phyloP scores from a whole-genome alignment of 495 filamentous ascomycete species.

The Parmelia sp. region DNA sequence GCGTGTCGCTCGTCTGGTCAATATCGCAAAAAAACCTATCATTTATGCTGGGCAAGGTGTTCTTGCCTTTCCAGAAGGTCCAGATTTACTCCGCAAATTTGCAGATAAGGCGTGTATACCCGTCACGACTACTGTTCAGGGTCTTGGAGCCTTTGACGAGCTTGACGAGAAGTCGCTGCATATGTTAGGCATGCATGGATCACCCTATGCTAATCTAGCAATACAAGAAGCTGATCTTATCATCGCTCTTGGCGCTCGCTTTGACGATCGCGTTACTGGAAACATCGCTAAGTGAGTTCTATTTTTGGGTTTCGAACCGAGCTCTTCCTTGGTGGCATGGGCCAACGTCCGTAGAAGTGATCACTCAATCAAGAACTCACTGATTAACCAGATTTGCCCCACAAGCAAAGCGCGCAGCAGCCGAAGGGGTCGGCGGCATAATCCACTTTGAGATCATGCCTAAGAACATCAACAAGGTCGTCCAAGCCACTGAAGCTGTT shows the following conservation, averaged over 20 bases:
- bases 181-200: slow-evolving; percentile 62
- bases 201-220: slow-evolving; percentile 57
- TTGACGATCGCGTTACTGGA: slow-evolving; percentile 57
- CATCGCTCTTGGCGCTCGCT: slow-evolving; percentile 55
- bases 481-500: slow-evolving; percentile 48
- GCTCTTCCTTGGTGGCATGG: no score
- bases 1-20: slow-evolving; percentile 52
- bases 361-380: no score
- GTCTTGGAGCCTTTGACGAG: slow-evolving; percentile 58
- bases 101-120: slow-evolving; percentile 54
- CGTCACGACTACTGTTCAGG: slow-evolving; percentile 60
- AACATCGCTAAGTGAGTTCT: slow-evolving; percentile 13
- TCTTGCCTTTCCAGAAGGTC: slow-evolving; percentile 45
- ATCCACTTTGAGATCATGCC: slow-evolving; percentile 61
- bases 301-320: no score
- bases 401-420: slow-evolving; percentile 48
- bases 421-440: slow-evolving; percentile 52
- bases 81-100: slow-evolving; percentile 48
- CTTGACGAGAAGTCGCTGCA: slow-evolving; percentile 51
- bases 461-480: slow-evolving; percentile 56
- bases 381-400: slow-evolving; percentile 46
- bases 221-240: slow-evolving; percentile 61
- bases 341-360: no score
- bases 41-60: slow-evolving; percentile 57
- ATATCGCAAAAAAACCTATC: slow-evolving; percentile 53